Evolutionary conservation across 1,139 yeast genomes (phyloP).

Genomic region (Hansenula lynferdii): DNA sequence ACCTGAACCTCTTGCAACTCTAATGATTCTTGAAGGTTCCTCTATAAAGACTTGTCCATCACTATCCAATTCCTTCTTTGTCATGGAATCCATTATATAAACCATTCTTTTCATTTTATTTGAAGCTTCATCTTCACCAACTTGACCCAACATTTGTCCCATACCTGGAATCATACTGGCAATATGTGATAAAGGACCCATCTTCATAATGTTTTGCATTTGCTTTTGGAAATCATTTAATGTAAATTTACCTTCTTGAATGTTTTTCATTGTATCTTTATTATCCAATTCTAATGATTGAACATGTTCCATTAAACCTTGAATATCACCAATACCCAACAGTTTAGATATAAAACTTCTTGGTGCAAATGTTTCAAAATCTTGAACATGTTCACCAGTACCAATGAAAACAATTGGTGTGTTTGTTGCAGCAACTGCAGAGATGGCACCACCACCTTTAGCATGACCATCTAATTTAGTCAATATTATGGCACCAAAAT

Average conservation of each 20-base stretch:
- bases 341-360: conserved; percentile 83
- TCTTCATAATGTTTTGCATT: conserved; percentile 89
- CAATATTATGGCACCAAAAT: conserved; percentile 91
- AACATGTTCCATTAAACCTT: conserved; percentile 91
- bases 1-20: conserved; percentile 97
- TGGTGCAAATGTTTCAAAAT: conserved; percentile 89
- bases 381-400: conserved; percentile 96
- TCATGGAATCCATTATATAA: conserved; percentile 94
- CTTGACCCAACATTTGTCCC: conserved; percentile 77
- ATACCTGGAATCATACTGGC: conserved; percentile 98
- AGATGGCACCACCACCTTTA: conserved; percentile 98
- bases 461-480: conserved; percentile 99
- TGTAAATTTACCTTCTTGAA: conserved; percentile 94
- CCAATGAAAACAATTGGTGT: conserved; percentile 98
- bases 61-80: conserved; percentile 82
- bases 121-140: conserved; percentile 88
- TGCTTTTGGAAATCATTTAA: conserved; percentile 90
- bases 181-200: conserved; percentile 93
- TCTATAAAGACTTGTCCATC: conserved; percentile 81
- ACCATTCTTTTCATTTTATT: conserved; percentile 83
- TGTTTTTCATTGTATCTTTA: conserved; percentile 86
- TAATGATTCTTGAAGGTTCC: conserved; percentile 78
- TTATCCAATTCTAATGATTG: conserved; percentile 86
- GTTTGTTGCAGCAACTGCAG: conserved; percentile 95
- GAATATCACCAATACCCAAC: conserved; percentile 93